Evolutionary conservation across 2,329 filamentous ascomycete species (phyloP).

Genomic region (Ophiocordyceps camponoti-leonardi): DNA sequence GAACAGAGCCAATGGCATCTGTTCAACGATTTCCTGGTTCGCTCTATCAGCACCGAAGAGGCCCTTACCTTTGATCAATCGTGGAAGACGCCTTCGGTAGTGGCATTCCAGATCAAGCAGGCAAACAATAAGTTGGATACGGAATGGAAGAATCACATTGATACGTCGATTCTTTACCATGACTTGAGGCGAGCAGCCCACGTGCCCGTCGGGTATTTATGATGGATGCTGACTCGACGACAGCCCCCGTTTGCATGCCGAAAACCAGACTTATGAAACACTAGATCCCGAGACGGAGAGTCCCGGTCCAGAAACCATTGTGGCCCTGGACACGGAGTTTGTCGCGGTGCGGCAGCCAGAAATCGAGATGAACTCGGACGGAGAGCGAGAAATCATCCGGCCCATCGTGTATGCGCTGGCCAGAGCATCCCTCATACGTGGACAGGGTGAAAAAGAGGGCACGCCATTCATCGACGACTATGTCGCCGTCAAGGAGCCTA

Average conservation of each 20-base stretch:
- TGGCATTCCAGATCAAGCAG: slow-evolving; percentile 71
- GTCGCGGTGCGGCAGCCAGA: slow-evolving; percentile 85
- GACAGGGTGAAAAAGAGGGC: slow-evolving; percentile 60
- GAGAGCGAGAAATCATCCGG: slow-evolving; percentile 77
- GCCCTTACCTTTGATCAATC: slow-evolving; percentile 75
- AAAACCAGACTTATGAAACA: slow-evolving; percentile 37
- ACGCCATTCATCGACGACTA: slow-evolving; percentile 94
- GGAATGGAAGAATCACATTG: slow-evolving; percentile 69
- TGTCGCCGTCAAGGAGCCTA: slow-evolving; percentile 74
- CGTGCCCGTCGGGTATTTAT: neutral
- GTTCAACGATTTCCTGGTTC: slow-evolving; percentile 93
- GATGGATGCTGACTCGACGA: slow-evolving; percentile 2
- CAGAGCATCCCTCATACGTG: slow-evolving; percentile 80
- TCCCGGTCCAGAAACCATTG: slow-evolving; percentile 53
- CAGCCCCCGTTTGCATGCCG: slow-evolving; percentile 23
- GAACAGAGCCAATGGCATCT: slow-evolving; percentile 71
- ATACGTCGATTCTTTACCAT: slow-evolving; percentile 69
- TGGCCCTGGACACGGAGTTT: slow-evolving; percentile 92
- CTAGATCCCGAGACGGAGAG: slow-evolving; percentile 43
- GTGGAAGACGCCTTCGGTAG: slow-evolving; percentile 84
- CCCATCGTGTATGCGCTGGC: slow-evolving; percentile 83
- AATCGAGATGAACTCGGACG: slow-evolving; percentile 91
- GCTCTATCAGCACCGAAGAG: slow-evolving; percentile 62
- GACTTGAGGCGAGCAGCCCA: slow-evolving; percentile 33
- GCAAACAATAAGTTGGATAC: slow-evolving; percentile 71